Conservation (phyloP, 2,329 filamentous ascomycete genomes). For the Aureobasidium namibiae region DNA sequence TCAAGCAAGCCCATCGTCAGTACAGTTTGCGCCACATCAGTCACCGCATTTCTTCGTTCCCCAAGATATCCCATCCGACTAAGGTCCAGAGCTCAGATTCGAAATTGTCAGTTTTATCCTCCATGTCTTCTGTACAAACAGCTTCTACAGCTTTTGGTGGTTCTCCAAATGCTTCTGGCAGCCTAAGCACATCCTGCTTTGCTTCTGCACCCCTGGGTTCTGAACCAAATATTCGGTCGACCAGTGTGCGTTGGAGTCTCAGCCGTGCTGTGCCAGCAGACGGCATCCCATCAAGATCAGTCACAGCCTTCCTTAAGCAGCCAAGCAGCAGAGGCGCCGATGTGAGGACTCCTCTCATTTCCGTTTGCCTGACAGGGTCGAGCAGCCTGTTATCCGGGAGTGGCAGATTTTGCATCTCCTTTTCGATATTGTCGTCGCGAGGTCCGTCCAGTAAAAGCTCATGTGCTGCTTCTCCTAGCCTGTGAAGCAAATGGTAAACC, state of each 20-base stretch:
- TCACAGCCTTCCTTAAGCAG: constrained; percentile 33
- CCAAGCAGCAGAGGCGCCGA: constrained; percentile 35
- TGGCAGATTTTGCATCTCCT: constrained; percentile 18
- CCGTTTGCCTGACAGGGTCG: constrained; percentile 20
- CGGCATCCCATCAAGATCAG: constrained; percentile 27
- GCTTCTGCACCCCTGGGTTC: constrained; percentile 8
- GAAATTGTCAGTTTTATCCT: constrained; percentile 45
- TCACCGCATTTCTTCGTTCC: constrained; percentile 7
- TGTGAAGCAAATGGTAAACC: constrained; percentile 32
- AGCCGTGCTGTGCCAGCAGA: constrained; percentile 26
- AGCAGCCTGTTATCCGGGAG: constrained; percentile 17
- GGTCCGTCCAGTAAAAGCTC: constrained; percentile 30
- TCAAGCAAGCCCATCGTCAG: not conserved
- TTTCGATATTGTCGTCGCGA: constrained; percentile 18
- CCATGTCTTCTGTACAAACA: constrained; percentile 28
- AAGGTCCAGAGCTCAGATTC: constrained; percentile 48
- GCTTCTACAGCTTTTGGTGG: constrained; percentile 21
- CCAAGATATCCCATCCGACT: constrained; percentile 48
- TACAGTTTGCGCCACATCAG: too few species aligned
- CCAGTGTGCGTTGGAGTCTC: constrained; percentile 36
- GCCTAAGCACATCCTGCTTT: constrained; percentile 29
- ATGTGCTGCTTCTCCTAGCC: constrained; percentile 31
- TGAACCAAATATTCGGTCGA: constrained; percentile 35
- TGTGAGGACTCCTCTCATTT: constrained; percentile 20
- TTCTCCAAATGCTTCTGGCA: constrained; percentile 29